Evolutionary conservation across 1,284 basidiomycete genomes (phyloP).

Genomic region (Sporisorium scitamineum): DNA sequence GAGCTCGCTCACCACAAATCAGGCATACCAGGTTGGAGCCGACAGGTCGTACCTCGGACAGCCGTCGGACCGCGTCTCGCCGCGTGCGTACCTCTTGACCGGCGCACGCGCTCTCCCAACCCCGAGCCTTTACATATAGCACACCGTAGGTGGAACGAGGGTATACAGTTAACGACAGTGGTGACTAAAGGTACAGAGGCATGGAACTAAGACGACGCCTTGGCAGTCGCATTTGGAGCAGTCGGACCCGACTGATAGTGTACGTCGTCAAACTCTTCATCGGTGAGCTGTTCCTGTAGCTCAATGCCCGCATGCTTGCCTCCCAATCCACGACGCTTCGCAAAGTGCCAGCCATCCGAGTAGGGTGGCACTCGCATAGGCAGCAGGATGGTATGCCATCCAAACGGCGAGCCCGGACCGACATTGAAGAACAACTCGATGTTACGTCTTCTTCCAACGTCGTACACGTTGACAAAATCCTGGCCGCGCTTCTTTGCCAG

Average conservation of each 20-base stretch:
- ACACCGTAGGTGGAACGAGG: neutral
- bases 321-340: constrained; percentile 75
- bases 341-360: constrained; percentile 86
- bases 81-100: neutral
- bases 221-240: neutral
- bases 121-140: neutral
- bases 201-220: neutral
- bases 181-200: neutral
- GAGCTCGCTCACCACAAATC: neutral
- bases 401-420: constrained; percentile 72
- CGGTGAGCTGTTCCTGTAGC: constrained; percentile 73
- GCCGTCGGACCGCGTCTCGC: neutral
- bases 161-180: neutral
- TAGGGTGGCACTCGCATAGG: constrained; percentile 84
- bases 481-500: constrained; percentile 77
- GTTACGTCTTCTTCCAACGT: constrained; percentile 82
- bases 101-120: neutral
- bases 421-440: constrained; percentile 89
- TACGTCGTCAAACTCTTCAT: constrained; percentile 69
- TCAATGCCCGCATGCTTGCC: constrained; percentile 70
- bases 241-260: constrained; percentile 12
- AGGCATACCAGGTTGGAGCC: neutral
- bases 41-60: neutral
- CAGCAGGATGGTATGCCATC: constrained; percentile 80
- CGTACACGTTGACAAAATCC: constrained; percentile 87